Percentiles rank a stretch among this genome's conserved stretches.
phyloP scores from a whole-genome alignment of 345 rosid genomes.

The Acer campestre region DNA sequence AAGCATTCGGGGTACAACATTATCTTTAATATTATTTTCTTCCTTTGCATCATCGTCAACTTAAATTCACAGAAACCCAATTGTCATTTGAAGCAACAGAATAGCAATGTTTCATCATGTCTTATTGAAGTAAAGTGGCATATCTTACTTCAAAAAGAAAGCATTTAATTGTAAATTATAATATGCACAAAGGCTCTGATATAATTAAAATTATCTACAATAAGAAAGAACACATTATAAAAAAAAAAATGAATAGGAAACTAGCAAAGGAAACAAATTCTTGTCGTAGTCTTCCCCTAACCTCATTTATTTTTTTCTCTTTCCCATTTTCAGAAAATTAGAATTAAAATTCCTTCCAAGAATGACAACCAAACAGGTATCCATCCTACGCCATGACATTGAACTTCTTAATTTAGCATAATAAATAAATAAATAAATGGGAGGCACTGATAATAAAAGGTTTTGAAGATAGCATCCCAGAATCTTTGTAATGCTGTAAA shows the following conservation, averaged over 20 bases:
- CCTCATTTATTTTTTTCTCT: not conserved
- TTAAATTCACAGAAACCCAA: slow-evolving; percentile 7
- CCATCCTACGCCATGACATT: not conserved
- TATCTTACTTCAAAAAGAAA: not conserved
- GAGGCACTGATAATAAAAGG: not conserved
- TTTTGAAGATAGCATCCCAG: not conserved
- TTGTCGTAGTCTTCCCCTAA: too few species aligned
- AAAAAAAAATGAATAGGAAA: not conserved
- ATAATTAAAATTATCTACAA: not conserved
- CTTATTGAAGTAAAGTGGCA: not conserved
- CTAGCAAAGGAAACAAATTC: not conserved
- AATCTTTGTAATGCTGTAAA: not conserved
- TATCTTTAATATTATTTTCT: slow-evolving; percentile 18
- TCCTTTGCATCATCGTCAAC: slow-evolving; percentile 15
- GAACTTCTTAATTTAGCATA: not conserved
- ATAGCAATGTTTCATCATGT: not conserved
- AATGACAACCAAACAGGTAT: not conserved
- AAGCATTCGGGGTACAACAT: slow-evolving; percentile 26
- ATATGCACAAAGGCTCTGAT: not conserved
- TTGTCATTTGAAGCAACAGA: slow-evolving; percentile 9
- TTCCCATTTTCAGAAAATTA: not conserved
- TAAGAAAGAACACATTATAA: too few species aligned
- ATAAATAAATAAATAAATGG: too few species aligned
- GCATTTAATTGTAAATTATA: not conserved
- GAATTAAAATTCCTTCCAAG: not conserved